phyloP scores from a whole-genome alignment of 345 rosid species.

The Gossypium raimondii region DNA sequence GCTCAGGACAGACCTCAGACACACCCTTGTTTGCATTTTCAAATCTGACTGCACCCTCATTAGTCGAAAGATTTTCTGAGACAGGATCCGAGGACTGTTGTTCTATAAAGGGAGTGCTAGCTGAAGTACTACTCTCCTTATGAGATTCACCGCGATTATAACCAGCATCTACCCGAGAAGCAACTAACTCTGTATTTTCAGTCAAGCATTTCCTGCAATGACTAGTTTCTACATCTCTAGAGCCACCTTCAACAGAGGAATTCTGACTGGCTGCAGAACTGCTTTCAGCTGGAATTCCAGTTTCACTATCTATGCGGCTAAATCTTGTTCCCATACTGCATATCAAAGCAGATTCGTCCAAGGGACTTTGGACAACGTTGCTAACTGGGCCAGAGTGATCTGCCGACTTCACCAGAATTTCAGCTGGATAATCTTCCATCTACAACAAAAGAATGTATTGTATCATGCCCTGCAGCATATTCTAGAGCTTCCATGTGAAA shows the following conservation, averaged over 20 bases:
- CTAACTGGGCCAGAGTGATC: constrained; percentile 23
- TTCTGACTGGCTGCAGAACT: constrained; percentile 20
- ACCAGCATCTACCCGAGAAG: constrained; percentile 43
- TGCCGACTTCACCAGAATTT: constrained; percentile 28
- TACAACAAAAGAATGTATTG: constrained; percentile 23
- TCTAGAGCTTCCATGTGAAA: constrained; percentile 10
- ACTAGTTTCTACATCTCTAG: constrained; percentile 23
- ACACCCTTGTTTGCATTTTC: constrained; percentile 33
- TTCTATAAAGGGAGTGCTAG: constrained; percentile 40
- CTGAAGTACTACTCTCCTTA: constrained; percentile 39
- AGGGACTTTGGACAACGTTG: constrained; percentile 23
- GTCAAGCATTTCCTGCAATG: constrained; percentile 30
- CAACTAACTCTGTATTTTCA: constrained; percentile 34
- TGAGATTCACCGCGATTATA: constrained; percentile 31
- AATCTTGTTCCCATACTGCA: constrained; percentile 26
- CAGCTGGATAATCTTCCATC: constrained; percentile 42
- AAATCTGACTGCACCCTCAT: constrained; percentile 43
- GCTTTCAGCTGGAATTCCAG: constrained; percentile 31
- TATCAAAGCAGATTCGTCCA: constrained; percentile 25
- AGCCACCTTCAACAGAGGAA: constrained; percentile 23
- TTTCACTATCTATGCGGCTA: constrained; percentile 28
- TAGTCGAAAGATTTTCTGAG: constrained; percentile 40
- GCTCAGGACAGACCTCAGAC: constrained; percentile 30
- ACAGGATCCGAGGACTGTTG: constrained; percentile 44
- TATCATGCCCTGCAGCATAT: constrained; percentile 6